These are phyloP conservation scores for Homolaphlyctis polyrhiza DNA, from an alignment of 371 early-diverging fungal genomes.

Conservation along the genomic window DNA sequence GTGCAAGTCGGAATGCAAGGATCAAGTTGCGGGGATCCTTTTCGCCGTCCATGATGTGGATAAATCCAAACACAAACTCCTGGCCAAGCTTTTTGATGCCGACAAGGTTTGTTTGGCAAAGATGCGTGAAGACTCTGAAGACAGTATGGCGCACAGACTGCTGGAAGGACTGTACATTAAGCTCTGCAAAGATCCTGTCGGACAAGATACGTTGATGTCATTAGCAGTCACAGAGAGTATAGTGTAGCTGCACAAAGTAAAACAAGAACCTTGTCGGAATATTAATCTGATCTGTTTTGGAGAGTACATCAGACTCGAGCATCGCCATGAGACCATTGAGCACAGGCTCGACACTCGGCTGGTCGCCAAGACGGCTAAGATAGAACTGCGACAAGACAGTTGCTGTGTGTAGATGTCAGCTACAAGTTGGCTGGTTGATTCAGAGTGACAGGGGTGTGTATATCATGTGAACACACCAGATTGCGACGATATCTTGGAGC, in stretches of 20 bases:
- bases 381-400: slow-evolving; percentile 39
- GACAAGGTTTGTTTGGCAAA: slow-evolving; percentile 20
- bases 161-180: slow-evolving; percentile 57
- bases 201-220: background rate
- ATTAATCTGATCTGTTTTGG: slow-evolving; percentile 20
- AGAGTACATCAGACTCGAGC: slow-evolving; percentile 20
- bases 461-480: background rate
- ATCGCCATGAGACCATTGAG: slow-evolving; percentile 26
- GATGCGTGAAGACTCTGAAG: slow-evolving; percentile 45
- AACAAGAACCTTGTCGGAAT: slow-evolving; percentile 12
- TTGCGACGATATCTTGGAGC: background rate
- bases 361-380: slow-evolving; percentile 39
- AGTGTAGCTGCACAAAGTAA: background rate
- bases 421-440: background rate
- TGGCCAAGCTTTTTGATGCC: slow-evolving; percentile 33
- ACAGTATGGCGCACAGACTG: slow-evolving; percentile 51
- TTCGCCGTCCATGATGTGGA: slow-evolving; percentile 90
- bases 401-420: slow-evolving; percentile 5
- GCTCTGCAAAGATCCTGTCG: slow-evolving; percentile 45
- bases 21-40: slow-evolving; percentile 95
- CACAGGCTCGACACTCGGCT: slow-evolving; percentile 29
- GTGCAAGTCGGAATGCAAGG: slow-evolving; percentile 72
- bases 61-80: slow-evolving; percentile 80
- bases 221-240: too few species aligned
- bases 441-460: too few species aligned